Evolutionary conservation across 2,329 filamentous ascomycete genomes (phyloP).

Genomic region (Hymenoscyphus fructigenus): DNA sequence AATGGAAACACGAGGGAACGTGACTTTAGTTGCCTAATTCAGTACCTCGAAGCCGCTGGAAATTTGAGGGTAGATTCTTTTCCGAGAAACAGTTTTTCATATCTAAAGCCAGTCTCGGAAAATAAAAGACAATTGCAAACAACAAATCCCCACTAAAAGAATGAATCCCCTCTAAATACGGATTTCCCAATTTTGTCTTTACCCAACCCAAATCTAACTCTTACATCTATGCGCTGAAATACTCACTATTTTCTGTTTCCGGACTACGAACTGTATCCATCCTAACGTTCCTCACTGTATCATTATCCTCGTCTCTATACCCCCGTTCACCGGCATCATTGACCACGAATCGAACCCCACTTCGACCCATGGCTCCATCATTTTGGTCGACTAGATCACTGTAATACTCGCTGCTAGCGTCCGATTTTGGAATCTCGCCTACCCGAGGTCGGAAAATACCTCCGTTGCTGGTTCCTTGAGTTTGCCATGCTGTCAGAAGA

Average conservation of each 20-base stretch:
- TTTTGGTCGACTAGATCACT: conserved; percentile 13
- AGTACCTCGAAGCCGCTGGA: too few relatives aligned
- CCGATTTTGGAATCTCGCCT: conserved; percentile 18
- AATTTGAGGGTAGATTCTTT: too few relatives aligned
- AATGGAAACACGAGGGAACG: too few relatives aligned
- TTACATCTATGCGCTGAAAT: conserved; percentile 11
- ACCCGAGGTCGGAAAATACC: conserved; percentile 29
- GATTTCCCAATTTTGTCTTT: too few relatives aligned
- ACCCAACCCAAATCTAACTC: too few relatives aligned
- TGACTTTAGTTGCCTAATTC: too few relatives aligned
- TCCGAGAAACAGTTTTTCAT: too few relatives aligned
- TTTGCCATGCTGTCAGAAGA: conserved; percentile 56
- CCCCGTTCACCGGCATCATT: conserved; percentile 13
- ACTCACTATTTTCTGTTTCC: conserved; percentile 11
- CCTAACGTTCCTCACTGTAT: conserved; percentile 12
- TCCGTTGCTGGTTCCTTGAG: conserved; percentile 26
- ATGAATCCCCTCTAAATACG: too few relatives aligned
- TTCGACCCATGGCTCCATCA: background rate
- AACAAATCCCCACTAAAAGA: background rate
- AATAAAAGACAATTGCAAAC: background rate
- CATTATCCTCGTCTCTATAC: conserved; percentile 20
- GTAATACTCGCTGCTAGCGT: conserved; percentile 20
- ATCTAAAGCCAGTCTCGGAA: too few relatives aligned
- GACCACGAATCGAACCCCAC: conserved; percentile 24
- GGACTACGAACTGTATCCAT: conserved; percentile 9